These are phyloP conservation scores for Oldenlandia corymbosa DNA, from an alignment of 257 asterid species.

Conservation along the genomic window DNA sequence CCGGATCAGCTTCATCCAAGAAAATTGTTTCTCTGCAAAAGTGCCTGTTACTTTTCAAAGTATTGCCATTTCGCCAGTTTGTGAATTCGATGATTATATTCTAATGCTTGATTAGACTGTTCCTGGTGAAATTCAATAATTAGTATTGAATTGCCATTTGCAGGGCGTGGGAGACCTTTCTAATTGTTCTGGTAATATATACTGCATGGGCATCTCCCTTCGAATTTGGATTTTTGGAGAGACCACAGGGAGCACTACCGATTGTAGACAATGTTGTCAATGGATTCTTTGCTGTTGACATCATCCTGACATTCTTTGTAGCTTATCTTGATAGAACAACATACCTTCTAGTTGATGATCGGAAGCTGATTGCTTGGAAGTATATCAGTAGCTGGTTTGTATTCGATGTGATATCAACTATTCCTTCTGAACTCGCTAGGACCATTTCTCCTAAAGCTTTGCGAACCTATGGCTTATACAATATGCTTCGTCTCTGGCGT, in stretches of 20 bases:
- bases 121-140: not conserved
- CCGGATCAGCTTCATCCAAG: not conserved
- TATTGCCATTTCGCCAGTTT: not conserved
- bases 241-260: conserved; percentile 42
- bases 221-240: conserved; percentile 69
- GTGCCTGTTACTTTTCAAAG: not conserved
- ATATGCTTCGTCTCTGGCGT: conserved; percentile 94
- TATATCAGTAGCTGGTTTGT: conserved; percentile 54
- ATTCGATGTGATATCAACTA: conserved; percentile 62
- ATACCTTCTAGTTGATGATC: conserved; percentile 63
- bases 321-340: conserved; percentile 64
- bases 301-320: conserved; percentile 75
- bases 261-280: conserved; percentile 73
- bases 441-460: conserved; percentile 50
- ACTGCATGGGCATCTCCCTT: conserved; percentile 97
- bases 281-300: conserved; percentile 69
- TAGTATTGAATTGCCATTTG: conserved; percentile 20
- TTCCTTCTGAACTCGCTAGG: conserved; percentile 75
- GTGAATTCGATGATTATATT: not conserved
- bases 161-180: conserved; percentile 63
- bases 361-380: conserved; percentile 50
- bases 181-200: conserved; percentile 65
- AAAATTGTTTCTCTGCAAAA: too few species aligned
- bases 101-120: not conserved
- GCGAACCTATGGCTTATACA: conserved; percentile 57